phyloP scores from a whole-genome alignment of 805 yeast genomes.

The Lipomyces starkeyi region DNA sequence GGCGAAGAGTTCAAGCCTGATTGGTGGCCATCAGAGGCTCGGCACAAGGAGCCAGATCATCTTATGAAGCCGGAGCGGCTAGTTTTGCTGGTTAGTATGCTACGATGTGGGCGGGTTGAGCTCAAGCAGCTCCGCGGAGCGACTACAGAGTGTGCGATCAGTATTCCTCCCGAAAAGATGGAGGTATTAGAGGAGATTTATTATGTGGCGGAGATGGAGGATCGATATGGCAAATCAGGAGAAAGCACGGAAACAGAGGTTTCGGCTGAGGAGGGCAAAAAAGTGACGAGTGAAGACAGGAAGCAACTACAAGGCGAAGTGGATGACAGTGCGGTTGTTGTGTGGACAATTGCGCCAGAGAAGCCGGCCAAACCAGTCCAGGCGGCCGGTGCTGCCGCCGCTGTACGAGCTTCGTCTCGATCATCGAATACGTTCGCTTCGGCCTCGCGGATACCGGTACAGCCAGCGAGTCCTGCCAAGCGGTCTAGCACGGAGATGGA shows the following conservation, averaged over 20 bases:
- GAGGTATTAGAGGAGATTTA: conserved; percentile 37
- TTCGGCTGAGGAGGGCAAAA: not conserved
- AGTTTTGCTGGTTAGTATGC: conserved; percentile 50
- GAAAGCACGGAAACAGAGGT: not conserved
- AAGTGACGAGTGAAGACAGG: not conserved
- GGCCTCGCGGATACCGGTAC: conserved; percentile 13
- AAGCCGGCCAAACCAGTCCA: not conserved
- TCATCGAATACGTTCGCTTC: conserved; percentile 7
- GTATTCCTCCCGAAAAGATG: conserved; percentile 26
- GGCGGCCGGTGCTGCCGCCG: conserved; percentile 21
- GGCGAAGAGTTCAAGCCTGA: conserved; percentile 58
- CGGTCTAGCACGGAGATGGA: conserved; percentile 7
- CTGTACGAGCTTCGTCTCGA: conserved; percentile 20
- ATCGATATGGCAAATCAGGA: conserved; percentile 9
- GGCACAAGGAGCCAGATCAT: conserved; percentile 79
- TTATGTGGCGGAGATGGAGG: conserved; percentile 37
- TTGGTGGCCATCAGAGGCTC: conserved; percentile 72
- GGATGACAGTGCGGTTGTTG: conserved; percentile 9
- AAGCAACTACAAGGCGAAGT: not conserved
- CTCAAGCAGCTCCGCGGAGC: conserved; percentile 27
- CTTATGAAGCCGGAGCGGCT: conserved; percentile 64
- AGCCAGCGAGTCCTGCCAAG: conserved; percentile 12
- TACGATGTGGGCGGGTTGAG: conserved; percentile 17
- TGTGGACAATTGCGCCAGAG: conserved; percentile 21
- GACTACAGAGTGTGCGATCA: conserved; percentile 28